Evolutionary conservation across 2,329 filamentous ascomycete genomes (phyloP), one percentile per base, ranked within the genome.

Genomic region (Niveomyces coronatus): DNA sequence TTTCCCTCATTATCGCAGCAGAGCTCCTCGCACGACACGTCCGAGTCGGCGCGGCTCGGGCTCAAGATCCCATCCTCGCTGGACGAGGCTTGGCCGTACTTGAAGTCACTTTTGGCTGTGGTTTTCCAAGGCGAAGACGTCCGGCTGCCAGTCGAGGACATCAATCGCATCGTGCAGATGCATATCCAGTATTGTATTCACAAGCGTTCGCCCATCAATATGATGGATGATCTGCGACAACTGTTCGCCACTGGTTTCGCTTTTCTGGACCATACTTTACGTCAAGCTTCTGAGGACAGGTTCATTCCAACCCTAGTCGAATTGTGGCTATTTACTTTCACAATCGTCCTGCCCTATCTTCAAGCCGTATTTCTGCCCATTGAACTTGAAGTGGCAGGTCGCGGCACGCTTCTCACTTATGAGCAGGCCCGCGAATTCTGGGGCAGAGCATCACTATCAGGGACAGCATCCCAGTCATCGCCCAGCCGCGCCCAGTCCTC

Each of bases 311-410:
- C 86, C 40, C 68, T 98, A 1, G 89, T 95, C 3, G 86, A 94
- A 54, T 79, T 95, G 53, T 98, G 91, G 91, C 76, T 93, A 42
- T 79, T 91, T 32, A 88, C 91, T 0, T 95, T 95, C 52, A 89
- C 86, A 3, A 83, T 76, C 6, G 85, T 96, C 26, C 63, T 96
- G 5, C 91, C 91, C 0, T 96, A 94, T 53, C 79, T 98, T 50
- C 89, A 96, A 63, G 87, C 89, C 1, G 88, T 95, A 1, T 95
- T 98, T 54, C 65, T 98, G 2, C 91, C 88, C 0, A 65, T 98
- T 1, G 91, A 98, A 53, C 74, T 94, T 9, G 91, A 98, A 55
- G 94, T 98, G 55, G 81, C 85, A 37, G 91, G 89, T 5, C 74
- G 74, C 32, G 91, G 91, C 13, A 68, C 76, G 0, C 73, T 96